Evolutionary conservation across 1,139 yeast species (phyloP), one percentile per base, ranked within the genome.

Genomic region (Pichia sp.): DNA sequence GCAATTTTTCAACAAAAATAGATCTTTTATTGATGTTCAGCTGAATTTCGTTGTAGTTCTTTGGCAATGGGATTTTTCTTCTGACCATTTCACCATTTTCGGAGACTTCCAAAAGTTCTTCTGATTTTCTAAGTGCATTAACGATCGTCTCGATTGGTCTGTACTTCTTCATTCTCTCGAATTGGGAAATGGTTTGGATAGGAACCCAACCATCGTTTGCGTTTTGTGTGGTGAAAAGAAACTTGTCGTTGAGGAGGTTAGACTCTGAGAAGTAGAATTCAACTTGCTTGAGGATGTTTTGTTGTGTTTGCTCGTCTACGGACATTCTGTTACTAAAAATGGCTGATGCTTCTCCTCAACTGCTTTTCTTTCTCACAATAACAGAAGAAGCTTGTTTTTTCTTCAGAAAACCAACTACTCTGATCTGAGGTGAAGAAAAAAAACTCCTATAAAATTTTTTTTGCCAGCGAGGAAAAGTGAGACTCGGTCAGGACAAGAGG

Each of bases 181-280:
- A 93, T 42, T 90, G 85, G 60, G 95, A 90, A 67, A 93, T 85
- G 54, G 95, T 87, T 64, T 86, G 81, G 67, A 93, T 87, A 64
- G 95, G 95, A 50, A 93, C 96, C 97, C 97, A 93, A 40, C 97
- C 97, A 59, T 89, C 90, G 68, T 90, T 90, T 63, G 95, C 85
- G 69, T 87, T 90, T 62, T 92, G 85, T 41, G 88, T 84, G 60
- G 87, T 84, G 83, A 87, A 90, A 67, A 93, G 77, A 65, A 90
- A 93, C 72, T 85, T 87, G 74, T 93, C 99, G 61, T 85, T 84
- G 65, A 95, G 95, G 65, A 92, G 80, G 73, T 93, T 93, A 62
- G 89, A 82, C 72, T 93, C 98, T 44, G 96, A 87, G 72, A 93
- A 93, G 76, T 93, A 93, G 73, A 93, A 93, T 70, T 93, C 98